Conservation (phyloP, 78 protist species). For the Dictyostelium purpureum region DNA sequence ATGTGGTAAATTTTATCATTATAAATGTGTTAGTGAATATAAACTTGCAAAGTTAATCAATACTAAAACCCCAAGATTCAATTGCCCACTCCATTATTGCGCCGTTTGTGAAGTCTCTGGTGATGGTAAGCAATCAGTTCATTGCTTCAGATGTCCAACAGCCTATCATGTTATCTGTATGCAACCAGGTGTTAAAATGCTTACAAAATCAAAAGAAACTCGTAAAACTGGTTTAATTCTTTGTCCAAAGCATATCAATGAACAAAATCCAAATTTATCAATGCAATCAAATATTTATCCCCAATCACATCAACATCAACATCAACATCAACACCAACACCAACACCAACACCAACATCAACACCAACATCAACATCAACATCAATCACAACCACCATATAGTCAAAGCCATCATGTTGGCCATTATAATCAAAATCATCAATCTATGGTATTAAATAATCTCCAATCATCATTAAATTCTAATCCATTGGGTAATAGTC, state of each 20-base stretch:
- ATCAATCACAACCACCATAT: too few relatives aligned
- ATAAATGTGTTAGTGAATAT: slow-evolving; percentile 39
- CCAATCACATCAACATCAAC: background rate
- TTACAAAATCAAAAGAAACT: slow-evolving; percentile 67
- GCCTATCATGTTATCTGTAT: slow-evolving; percentile 73
- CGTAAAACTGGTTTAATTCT: slow-evolving; percentile 66
- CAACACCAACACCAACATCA: background rate
- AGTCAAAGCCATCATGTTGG: too few relatives aligned
- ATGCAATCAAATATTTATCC: background rate
- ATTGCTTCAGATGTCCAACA: slow-evolving; percentile 72
- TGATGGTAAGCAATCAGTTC: slow-evolving; percentile 77
- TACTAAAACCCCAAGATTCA: slow-evolving; percentile 65
- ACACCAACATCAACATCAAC: background rate
- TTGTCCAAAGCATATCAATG: slow-evolving; percentile 56
- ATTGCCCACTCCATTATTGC: slow-evolving; percentile 76
- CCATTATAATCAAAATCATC: too few relatives aligned
- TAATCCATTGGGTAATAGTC: too few relatives aligned
- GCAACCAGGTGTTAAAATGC: slow-evolving; percentile 67
- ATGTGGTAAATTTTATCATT: slow-evolving; percentile 72
- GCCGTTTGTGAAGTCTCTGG: slow-evolving; percentile 38
- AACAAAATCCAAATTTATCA: background rate
- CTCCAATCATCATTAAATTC: too few relatives aligned
- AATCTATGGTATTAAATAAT: too few relatives aligned
- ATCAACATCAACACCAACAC: background rate
- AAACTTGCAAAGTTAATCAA: slow-evolving; percentile 53